A percentile compares a stretch with the other conserved stretches of the same genome.
phyloP scores from a whole-genome alignment of 1,139 yeast genomes.

The Saccharomyces pastorianus region DNA sequence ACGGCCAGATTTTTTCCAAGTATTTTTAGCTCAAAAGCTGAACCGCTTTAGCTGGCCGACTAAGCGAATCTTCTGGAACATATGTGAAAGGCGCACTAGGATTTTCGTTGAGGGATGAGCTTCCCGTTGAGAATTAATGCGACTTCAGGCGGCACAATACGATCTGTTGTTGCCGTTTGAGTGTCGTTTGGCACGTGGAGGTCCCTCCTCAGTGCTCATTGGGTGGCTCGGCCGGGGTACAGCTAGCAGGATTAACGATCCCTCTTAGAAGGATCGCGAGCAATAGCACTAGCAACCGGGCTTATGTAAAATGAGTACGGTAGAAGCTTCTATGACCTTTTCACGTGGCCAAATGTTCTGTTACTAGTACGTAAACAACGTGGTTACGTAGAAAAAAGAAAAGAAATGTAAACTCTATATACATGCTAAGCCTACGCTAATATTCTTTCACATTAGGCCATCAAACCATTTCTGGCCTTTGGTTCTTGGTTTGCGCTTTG shows the following conservation, averaged over 20 bases:
- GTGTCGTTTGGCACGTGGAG: not conserved
- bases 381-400: not conserved
- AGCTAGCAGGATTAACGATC: not conserved
- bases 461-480: slow-evolving; percentile 28
- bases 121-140: not conserved
- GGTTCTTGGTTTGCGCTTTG: slow-evolving; percentile 12
- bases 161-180: not conserved
- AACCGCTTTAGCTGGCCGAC: not conserved
- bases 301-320: not conserved
- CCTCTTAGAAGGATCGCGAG: not conserved
- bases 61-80: not conserved
- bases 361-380: not conserved
- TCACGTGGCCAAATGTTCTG: not conserved
- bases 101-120: not conserved
- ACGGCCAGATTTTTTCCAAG: not conserved
- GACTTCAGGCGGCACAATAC: not conserved
- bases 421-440: not conserved
- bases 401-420: not conserved
- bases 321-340: not conserved
- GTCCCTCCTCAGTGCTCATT: not conserved
- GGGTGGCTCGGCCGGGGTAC: not conserved
- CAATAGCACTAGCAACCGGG: not conserved
- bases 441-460: slow-evolving; percentile 20
- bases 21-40: not conserved
- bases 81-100: not conserved